phyloP scores from a whole-genome alignment of 1,284 basidiomycete species.

The Marasmius fiardii region DNA sequence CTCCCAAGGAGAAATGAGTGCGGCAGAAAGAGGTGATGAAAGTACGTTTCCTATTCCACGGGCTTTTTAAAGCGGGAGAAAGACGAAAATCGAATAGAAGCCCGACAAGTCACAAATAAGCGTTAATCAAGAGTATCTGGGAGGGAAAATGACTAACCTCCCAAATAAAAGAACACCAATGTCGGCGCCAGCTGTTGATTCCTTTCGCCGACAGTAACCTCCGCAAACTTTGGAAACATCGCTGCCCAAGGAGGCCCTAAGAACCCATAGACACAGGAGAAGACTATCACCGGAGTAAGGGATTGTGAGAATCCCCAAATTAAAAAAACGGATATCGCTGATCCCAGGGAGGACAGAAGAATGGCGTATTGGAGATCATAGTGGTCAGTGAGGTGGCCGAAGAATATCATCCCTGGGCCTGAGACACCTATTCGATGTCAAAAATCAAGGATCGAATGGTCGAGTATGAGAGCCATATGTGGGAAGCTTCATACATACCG shows the following conservation, averaged over 20 bases:
- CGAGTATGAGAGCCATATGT: too few species aligned
- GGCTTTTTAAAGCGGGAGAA: background rate
- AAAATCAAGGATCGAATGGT: background rate
- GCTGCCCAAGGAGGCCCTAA: slow-evolving; percentile 9
- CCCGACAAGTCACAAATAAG: too few species aligned
- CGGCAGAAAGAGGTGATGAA: background rate
- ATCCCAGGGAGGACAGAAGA: slow-evolving; percentile 9
- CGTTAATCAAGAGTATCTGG: too few species aligned
- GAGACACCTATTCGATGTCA: background rate
- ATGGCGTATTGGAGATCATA: slow-evolving; percentile 10
- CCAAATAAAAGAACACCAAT: slow-evolving; percentile 6
- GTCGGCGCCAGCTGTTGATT: background rate
- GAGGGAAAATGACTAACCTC: background rate
- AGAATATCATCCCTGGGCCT: slow-evolving; percentile 8
- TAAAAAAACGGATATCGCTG: slow-evolving; percentile 10
- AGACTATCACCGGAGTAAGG: slow-evolving; percentile 5
- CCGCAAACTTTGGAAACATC: slow-evolving; percentile 10
- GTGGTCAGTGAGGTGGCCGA: slow-evolving; percentile 10
- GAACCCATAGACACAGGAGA: slow-evolving; percentile 12
- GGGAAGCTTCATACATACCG: too few species aligned
- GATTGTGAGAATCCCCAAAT: slow-evolving; percentile 9
- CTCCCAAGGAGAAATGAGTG: background rate
- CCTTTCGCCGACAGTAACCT: background rate
- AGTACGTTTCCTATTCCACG: slow-evolving; percentile 1
- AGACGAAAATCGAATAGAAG: too few species aligned